A percentile compares a stretch with the other conserved stretches of the same genome.
Evolutionary conservation across 352 stramenopile species (phyloP).

Genomic region (Halophytophthora polymorphica): DNA sequence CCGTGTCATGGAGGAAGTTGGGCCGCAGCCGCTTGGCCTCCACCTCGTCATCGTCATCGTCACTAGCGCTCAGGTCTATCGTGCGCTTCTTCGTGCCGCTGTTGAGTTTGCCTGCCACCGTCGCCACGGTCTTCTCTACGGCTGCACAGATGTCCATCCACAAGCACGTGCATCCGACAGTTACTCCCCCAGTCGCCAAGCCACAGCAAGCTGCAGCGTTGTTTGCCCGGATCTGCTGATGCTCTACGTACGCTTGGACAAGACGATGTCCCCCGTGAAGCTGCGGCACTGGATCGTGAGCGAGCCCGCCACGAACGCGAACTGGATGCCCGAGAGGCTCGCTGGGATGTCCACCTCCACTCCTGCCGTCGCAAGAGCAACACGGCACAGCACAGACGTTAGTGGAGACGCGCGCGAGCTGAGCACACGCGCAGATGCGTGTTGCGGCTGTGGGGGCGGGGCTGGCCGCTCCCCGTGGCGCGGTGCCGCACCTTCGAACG

Average conservation of each 20-base stretch:
- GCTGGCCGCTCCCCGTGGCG: too few species aligned
- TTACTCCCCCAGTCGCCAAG: too few species aligned
- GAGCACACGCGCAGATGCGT: too few species aligned
- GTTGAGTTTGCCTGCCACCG: too few species aligned
- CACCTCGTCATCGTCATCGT: constrained; percentile 35
- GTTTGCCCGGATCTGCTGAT: too few species aligned
- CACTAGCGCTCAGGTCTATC: constrained; percentile 34
- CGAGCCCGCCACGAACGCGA: constrained; percentile 51
- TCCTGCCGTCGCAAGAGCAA: constrained; percentile 20
- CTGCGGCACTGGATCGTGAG: constrained; percentile 68
- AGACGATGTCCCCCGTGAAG: constrained; percentile 71
- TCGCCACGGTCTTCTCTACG: too few species aligned
- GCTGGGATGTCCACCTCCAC: constrained; percentile 72
- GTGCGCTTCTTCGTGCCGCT: constrained; percentile 49
- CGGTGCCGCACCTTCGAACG: constrained; percentile 52
- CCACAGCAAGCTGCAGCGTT: not conserved
- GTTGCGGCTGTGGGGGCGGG: too few species aligned
- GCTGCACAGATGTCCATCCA: too few species aligned
- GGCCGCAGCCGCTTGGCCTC: constrained; percentile 45
- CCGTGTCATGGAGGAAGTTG: constrained; percentile 58
- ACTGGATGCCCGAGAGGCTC: constrained; percentile 57
- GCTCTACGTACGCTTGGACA: constrained; percentile 42
- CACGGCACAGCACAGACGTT: not conserved
- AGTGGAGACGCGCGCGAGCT: too few species aligned
- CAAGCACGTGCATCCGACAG: not conserved